Base-by-base conservation (phyloP, 2,329 filamentous ascomycete species). In the Penicillium sp. region DNA sequence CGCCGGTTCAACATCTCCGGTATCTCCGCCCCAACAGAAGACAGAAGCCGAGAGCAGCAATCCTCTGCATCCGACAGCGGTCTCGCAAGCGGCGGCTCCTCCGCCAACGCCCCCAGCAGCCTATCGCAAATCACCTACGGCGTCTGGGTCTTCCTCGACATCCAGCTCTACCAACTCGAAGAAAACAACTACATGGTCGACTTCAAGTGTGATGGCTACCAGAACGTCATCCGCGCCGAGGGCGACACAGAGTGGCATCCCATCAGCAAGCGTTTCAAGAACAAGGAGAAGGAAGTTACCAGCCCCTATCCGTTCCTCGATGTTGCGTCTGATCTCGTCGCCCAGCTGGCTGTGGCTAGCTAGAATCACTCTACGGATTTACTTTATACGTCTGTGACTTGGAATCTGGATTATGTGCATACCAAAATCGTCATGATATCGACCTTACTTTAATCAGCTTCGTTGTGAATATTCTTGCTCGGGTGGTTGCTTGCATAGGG, bases 201-300 rank as follows among this genome's bases (percentile, higher is more conserved):
- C 69, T 99, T 99, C 78, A 97, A 96, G 69, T 97, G 92, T 69
- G 91, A 93, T 12, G 93, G 93, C 16, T 99, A 99, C 72, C 93
- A 99, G 74, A 89, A 93, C 47, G 86, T 92, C 41, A 82, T 86
- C 57, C 75, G 86, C 42, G 75, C 61, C 14, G 64, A 68, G 18
- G 63, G 65, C 13, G 69, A 71, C 9, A 59, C 62, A 2, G 81
- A 63, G 61, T 81, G 60, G 77, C 69, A 61, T 64, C 75, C 68
- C n/a, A 70, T 76, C 52, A 74, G 73, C 67, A 75, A 75, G 56
- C 70, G 74, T 27, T 68, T 72, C 53, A 71, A 67, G 54, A 75
- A 90, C 42, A 89, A 93, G 63, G 90, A 96, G 73, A 97, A 97
- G 79, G 88, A 95, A 64, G 89, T 95, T 55, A 92, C 89, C 37